A percentile compares a stretch with the other conserved stretches of the same genome.
phyloP scores from a whole-genome alignment of 768 basidiomycete species.

The Phlebiopsis gigantea region DNA sequence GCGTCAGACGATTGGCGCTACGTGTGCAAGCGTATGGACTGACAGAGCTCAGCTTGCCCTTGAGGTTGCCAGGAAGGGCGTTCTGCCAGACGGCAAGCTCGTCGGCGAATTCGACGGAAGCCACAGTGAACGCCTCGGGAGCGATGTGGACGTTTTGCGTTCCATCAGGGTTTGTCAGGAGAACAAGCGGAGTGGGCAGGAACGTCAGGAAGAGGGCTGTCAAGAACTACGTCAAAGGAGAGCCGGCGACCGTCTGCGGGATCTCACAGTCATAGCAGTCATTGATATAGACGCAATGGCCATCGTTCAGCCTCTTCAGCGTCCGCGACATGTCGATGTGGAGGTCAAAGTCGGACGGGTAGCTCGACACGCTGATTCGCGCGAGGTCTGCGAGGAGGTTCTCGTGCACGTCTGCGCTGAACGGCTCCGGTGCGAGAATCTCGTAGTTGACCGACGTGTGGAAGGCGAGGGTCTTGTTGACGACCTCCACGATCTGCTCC shows the following conservation, averaged over 20 bases:
- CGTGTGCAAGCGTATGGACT: neutral
- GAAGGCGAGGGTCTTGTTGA: conserved; percentile 53
- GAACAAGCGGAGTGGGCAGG: conserved; percentile 43
- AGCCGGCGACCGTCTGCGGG: no score
- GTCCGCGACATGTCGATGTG: conserved; percentile 50
- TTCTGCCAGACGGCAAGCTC: conserved; percentile 52
- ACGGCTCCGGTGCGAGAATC: conserved; percentile 48
- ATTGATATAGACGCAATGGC: conserved; percentile 53
- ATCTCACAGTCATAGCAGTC: conserved; percentile 45
- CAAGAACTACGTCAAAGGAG: neutral
- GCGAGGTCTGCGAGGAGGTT: conserved; percentile 46
- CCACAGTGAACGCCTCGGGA: conserved; percentile 46
- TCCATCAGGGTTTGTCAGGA: conserved; percentile 40
- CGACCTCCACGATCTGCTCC: conserved; percentile 53
- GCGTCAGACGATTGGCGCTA: neutral
- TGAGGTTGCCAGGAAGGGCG: conserved; percentile 38
- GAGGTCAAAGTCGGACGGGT: conserved; percentile 48
- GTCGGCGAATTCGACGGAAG: conserved; percentile 43
- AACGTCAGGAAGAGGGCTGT: conserved; percentile 31
- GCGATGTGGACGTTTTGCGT: conserved; percentile 46
- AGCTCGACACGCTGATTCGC: conserved; percentile 37
- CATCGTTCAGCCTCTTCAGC: conserved; percentile 52
- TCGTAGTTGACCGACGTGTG: conserved; percentile 62
- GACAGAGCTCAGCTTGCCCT: conserved; percentile 33
- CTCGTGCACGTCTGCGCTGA: conserved; percentile 50